A percentile compares a stretch with the other conserved stretches of the same genome.
These are phyloP conservation scores for Immersiporthe knoxdaviesiana DNA, from an alignment of 2,329 filamentous ascomycete species.

Conservation along the genomic window DNA sequence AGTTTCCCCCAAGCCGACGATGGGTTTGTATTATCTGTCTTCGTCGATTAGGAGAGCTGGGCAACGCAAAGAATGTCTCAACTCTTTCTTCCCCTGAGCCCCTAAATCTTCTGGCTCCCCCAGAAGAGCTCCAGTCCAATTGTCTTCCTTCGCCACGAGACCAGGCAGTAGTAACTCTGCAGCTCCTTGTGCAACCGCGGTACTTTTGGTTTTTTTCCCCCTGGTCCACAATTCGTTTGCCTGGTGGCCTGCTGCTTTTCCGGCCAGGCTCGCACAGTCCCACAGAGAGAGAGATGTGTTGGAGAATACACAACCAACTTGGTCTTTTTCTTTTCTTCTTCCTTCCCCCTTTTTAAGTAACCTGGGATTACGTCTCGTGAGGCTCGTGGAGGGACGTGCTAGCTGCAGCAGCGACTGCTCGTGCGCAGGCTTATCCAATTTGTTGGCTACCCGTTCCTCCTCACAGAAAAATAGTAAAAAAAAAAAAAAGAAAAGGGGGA, in stretches of 20 bases:
- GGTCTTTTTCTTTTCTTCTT: no score
- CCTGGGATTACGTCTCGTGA: conserved; percentile 13
- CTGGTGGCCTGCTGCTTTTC: conserved; percentile 3
- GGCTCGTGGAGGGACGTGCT: conserved; percentile 21
- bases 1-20: conserved; percentile 7
- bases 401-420: conserved; percentile 21
- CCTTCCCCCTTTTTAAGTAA: no score
- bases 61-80: conserved; percentile 57
- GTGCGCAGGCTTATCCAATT: conserved; percentile 18
- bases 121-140: conserved; percentile 7
- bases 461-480: no score
- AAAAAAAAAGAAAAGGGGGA: neutral
- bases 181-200: conserved; percentile 27
- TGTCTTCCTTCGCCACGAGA: conserved; percentile 21
- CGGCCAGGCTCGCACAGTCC: conserved; percentile 12
- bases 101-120: conserved; percentile 17
- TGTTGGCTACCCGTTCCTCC: no score
- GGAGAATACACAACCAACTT: no score
- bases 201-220: conserved; percentile 15
- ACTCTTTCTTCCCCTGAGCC: conserved; percentile 16
- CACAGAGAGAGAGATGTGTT: neutral
- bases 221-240: conserved; percentile 21
- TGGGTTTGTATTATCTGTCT: conserved; percentile 23
- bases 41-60: conserved; percentile 59
- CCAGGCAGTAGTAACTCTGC: conserved; percentile 27